phyloP scores from a whole-genome alignment of 1,284 basidiomycete genomes.

The Ustilago hordei region DNA sequence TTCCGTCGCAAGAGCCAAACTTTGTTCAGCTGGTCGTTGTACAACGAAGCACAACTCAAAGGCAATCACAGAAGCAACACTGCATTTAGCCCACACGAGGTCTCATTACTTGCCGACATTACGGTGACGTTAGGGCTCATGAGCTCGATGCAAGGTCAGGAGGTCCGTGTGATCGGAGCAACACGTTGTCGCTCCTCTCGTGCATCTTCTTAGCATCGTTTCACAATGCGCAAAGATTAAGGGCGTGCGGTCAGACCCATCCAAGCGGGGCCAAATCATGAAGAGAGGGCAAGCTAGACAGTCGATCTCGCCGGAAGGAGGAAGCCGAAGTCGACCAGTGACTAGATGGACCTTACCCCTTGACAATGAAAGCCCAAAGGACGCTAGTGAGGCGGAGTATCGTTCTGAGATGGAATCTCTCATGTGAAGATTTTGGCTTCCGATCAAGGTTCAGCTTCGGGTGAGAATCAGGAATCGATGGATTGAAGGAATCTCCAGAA shows the following conservation, averaged over 20 bases:
- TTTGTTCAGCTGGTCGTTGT: background rate
- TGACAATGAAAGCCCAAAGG: background rate
- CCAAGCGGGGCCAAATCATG: background rate
- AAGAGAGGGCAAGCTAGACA: background rate
- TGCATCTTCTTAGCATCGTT: background rate
- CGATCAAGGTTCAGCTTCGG: background rate
- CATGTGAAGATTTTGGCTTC: background rate
- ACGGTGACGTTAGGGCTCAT: background rate
- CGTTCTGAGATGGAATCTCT: constrained; percentile 1
- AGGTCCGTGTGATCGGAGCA: background rate
- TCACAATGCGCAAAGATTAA: background rate
- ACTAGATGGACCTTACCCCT: background rate
- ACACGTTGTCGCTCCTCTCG: background rate
- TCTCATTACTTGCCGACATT: background rate
- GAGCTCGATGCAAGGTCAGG: background rate
- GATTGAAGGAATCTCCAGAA: too few species aligned
- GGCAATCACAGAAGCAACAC: background rate
- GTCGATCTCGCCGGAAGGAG: background rate
- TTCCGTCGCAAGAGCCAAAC: background rate
- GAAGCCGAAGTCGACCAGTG: background rate
- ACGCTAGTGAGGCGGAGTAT: constrained; percentile 5
- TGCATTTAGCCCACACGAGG: background rate
- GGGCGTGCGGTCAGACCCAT: background rate
- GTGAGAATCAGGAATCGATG: background rate
- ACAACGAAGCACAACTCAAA: background rate